Base-by-base conservation (phyloP, 306 rosid genomes). In the Coriaria nepalensis region DNA sequence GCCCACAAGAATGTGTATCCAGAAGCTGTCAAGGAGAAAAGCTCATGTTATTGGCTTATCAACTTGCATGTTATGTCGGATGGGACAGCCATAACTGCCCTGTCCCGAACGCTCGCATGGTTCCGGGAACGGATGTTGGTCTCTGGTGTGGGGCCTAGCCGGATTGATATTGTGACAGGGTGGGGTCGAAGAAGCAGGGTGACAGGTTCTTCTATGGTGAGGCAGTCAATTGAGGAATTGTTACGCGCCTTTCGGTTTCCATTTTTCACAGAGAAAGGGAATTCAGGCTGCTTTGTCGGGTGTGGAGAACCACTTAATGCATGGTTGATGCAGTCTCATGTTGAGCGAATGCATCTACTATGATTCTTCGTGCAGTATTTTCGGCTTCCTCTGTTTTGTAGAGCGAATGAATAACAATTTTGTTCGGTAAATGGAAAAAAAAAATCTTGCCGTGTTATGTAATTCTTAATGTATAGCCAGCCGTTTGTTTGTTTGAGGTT, bases 1-100 rank as follows among this genome's bases (percentile, higher is more conserved):
- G 88, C 81, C 2, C 77, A 70, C 34, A 83, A 66, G 67, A 88
- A 88, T 47, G 93, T 88, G 13, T 88, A 88, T 37, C 96, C 96
- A 33, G 93, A 88, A 35, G 93, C 95, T 0, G 74, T 88, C 42
- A 83, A 58, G 68, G 90, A 83, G 82, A 81, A 83, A 55, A 69
- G 96, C 68, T 59, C 80, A 2, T 74, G 95, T 45, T 81, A 78
- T 45, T 83, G 96, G 96, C 96, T 88, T 35, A 88, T 88, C 60
- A 88, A 83, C 68, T 81, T 88, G 51, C 96, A 88, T 70, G 93
- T 83, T 12, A 88, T 88, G 96, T 88, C 95, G 0, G 95, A 88
- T 45, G 93, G 96, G 45, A 88, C 96, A 7, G 96, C 96, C 5
- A 80, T 88, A 37, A 88, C 82, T 34, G 95, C 96, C 2, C 68